Conservation (phyloP, 2,329 filamentous ascomycete species). For the Aureobasidium uvarum region DNA sequence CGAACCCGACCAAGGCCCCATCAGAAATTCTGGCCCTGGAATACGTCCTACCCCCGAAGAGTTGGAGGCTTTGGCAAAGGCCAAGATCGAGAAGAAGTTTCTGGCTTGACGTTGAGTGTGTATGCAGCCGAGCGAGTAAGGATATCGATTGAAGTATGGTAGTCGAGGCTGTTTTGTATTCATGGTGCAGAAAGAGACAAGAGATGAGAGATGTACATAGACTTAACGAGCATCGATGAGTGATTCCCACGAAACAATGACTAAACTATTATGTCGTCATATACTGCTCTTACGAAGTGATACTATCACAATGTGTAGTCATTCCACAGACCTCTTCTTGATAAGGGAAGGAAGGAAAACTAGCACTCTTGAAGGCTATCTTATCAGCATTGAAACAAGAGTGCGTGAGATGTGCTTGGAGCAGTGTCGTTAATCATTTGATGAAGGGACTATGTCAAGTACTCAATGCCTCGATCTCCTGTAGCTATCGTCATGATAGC, state of each 20-base stretch:
- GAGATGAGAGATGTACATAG: not conserved
- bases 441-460: not conserved
- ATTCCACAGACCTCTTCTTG: too few relatives aligned
- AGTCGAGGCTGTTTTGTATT: not conserved
- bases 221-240: too few relatives aligned
- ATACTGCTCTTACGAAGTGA: too few relatives aligned
- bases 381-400: not conserved
- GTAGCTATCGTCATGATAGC: conserved; percentile 22
- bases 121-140: not conserved
- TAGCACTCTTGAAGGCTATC: too few relatives aligned
- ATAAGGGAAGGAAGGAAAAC: too few relatives aligned
- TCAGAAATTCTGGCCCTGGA: conserved; percentile 46
- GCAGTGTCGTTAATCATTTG: not conserved
- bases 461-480: conserved; percentile 25
- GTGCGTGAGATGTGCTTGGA: not conserved
- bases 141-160: not conserved
- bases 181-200: not conserved
- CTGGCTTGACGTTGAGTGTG: not conserved
- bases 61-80: conserved; percentile 12
- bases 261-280: too few relatives aligned
- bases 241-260: too few relatives aligned
- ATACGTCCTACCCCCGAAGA: conserved; percentile 43
- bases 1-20: conserved; percentile 46
- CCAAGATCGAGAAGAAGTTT: conserved; percentile 24
- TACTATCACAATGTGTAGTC: too few relatives aligned